Conservation (phyloP, 108 stramenopile species). For the Pseudonitzschia multiseries region DNA sequence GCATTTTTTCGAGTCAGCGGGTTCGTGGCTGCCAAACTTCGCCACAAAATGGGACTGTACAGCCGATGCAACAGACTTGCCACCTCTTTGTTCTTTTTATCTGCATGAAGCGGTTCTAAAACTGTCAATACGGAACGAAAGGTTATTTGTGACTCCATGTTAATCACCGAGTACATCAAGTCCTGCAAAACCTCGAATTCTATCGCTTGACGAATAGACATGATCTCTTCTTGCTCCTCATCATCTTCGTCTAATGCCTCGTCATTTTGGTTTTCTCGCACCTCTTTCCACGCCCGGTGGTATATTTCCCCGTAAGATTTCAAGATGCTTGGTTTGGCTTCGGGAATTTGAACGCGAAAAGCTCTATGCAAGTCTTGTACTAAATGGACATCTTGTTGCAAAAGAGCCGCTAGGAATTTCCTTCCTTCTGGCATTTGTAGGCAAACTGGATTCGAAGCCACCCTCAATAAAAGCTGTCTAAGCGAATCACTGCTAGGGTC, state of each 20-base stretch:
- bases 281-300: conserved; percentile 82
- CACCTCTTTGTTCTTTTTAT: conserved; percentile 78
- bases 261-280: conserved; percentile 28
- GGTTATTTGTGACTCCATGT: conserved; percentile 38
- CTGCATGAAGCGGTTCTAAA: conserved; percentile 67
- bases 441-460: conserved; percentile 73
- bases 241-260: conserved; percentile 15
- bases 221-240: conserved; percentile 20
- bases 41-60: conserved; percentile 93
- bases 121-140: conserved; percentile 43
- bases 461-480: conserved; percentile 56
- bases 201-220: conserved; percentile 35
- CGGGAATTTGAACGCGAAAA: conserved; percentile 61
- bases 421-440: conserved; percentile 65
- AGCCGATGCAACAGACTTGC: conserved; percentile 79
- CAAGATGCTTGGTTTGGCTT: conserved; percentile 59
- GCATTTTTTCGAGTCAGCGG: conserved; percentile 85
- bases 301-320: conserved; percentile 84
- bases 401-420: conserved; percentile 71
- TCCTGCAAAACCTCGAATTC: conserved; percentile 88
- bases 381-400: conserved; percentile 62
- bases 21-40: conserved; percentile 82
- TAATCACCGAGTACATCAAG: conserved; percentile 71
- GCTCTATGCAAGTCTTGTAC: conserved; percentile 67
- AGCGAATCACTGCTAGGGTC: conserved; percentile 70